phyloP scores from a whole-genome alignment of 306 rosid genomes.

The Begonia loranthoides region DNA sequence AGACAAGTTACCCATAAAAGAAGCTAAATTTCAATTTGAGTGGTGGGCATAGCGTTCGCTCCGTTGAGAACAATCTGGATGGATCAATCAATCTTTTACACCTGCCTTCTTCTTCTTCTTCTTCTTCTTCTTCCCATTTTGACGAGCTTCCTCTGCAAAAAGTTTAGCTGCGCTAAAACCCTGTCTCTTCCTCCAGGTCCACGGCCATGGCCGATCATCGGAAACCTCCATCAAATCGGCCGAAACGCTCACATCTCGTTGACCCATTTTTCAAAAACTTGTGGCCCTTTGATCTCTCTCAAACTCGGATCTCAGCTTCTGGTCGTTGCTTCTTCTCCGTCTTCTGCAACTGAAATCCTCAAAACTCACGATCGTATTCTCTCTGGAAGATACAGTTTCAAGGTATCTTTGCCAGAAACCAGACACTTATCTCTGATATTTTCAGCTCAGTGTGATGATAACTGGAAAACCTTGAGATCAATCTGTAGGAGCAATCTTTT shows the following conservation, averaged over 20 bases:
- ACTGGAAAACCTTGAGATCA: constrained; percentile 8
- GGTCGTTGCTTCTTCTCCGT: constrained; percentile 11
- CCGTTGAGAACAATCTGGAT: no score
- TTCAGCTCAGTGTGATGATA: constrained; percentile 3
- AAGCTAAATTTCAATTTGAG: no score
- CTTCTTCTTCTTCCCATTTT: no score
- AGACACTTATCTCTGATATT: neutral
- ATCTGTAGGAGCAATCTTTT: constrained; percentile 3
- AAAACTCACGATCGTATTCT: constrained; percentile 7
- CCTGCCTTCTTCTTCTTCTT: no score
- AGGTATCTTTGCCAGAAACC: neutral
- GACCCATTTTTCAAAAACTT: constrained; percentile 1
- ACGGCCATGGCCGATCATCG: constrained; percentile 3
- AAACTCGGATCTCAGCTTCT: constrained; percentile 6
- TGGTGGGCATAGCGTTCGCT: no score
- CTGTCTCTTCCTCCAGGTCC: constrained; percentile 7
- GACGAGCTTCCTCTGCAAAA: no score
- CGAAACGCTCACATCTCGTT: neutral
- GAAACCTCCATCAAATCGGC: constrained; percentile 5
- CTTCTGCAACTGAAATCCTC: constrained; percentile 7
- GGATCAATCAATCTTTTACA: no score
- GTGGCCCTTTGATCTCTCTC: constrained; percentile 13
- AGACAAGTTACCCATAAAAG: no score
- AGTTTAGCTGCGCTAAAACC: neutral
- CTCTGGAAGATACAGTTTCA: constrained; percentile 4